These are phyloP conservation scores for Albugo laibachii DNA, from an alignment of 352 stramenopile species.

Conservation along the genomic window DNA sequence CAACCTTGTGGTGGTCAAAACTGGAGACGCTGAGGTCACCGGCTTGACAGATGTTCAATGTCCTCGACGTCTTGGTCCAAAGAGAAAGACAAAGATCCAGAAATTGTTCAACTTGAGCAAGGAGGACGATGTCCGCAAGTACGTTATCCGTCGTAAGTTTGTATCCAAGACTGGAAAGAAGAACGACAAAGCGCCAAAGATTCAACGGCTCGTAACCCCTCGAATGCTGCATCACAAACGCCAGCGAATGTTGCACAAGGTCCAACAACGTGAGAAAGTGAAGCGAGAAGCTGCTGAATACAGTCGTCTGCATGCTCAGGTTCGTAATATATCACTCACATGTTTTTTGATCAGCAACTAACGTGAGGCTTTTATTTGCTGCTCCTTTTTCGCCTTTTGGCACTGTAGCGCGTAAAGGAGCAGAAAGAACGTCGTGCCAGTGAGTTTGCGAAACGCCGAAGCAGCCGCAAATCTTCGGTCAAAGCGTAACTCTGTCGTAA, in stretches of 20 bases:
- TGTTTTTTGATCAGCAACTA: conserved; percentile 10
- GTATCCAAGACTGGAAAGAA: conserved; percentile 98
- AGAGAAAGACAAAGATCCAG: conserved; percentile 99
- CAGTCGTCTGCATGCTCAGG: conserved; percentile 92
- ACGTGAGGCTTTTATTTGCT: conserved; percentile 20
- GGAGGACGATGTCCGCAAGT: conserved; percentile 99
- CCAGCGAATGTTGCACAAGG: conserved; percentile 73
- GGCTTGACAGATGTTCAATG: conserved; percentile 94
- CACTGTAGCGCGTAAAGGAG: conserved; percentile 95
- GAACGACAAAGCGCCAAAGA: conserved; percentile 97
- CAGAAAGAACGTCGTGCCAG: conserved; percentile 95
- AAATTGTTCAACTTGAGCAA: conserved; percentile 99
- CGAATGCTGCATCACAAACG: conserved; percentile 92
- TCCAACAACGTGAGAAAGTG: conserved; percentile 77
- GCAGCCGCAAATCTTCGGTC: conserved; percentile 88
- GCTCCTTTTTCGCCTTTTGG: conserved; percentile 86
- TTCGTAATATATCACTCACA: conserved; percentile 13
- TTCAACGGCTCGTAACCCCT: conserved; percentile 98
- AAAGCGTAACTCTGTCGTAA: conserved; percentile 79
- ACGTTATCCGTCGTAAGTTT: conserved; percentile 97
- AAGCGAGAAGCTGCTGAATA: conserved; percentile 91
- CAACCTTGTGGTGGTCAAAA: conserved; percentile 98
- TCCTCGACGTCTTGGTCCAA: conserved; percentile 95
- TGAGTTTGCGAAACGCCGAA: conserved; percentile 96
- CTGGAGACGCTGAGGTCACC: conserved; percentile 88